Percentiles rank a stretch among this genome's conserved stretches.
Evolutionary conservation across 805 yeast genomes (phyloP).

Genomic region (Blastobotrys attinorum): DNA sequence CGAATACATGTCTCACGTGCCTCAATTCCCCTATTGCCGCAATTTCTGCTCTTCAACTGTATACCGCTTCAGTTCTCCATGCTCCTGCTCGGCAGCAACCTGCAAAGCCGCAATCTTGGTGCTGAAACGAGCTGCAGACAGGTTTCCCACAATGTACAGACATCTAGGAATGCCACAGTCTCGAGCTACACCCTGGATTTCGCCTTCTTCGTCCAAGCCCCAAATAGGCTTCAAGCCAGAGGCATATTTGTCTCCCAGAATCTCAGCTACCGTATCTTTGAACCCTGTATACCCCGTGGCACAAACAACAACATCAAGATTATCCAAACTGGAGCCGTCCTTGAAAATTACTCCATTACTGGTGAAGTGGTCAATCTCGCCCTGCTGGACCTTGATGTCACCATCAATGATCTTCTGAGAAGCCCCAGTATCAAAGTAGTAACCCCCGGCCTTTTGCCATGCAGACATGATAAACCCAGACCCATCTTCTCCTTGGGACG

Average conservation of each 20-base stretch:
- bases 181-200: slow-evolving; percentile 33
- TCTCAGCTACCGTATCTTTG: slow-evolving; percentile 34
- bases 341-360: slow-evolving; percentile 34
- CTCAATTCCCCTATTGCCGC: too few species aligned
- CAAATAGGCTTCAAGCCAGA: slow-evolving; percentile 31
- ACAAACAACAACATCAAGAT: slow-evolving; percentile 35
- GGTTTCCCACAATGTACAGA: slow-evolving; percentile 38
- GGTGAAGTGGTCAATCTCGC: slow-evolving; percentile 31
- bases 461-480: slow-evolving; percentile 37
- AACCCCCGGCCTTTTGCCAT: slow-evolving; percentile 39
- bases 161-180: slow-evolving; percentile 35
- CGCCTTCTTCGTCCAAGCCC: slow-evolving; percentile 40
- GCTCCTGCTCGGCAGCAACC: slow-evolving; percentile 29
- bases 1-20: too few species aligned
- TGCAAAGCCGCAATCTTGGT: slow-evolving; percentile 36
- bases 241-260: slow-evolving; percentile 34
- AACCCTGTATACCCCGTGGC: slow-evolving; percentile 41
- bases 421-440: slow-evolving; percentile 40
- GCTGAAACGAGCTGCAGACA: slow-evolving; percentile 32
- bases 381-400: slow-evolving; percentile 33
- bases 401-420: slow-evolving; percentile 35
- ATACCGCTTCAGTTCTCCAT: slow-evolving; percentile 11
- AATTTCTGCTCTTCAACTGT: slow-evolving; percentile 16
- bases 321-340: slow-evolving; percentile 30
- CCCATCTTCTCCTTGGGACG: slow-evolving; percentile 37